Percentiles rank a stretch among this genome's conserved stretches.
phyloP scores from a whole-genome alignment of 129 eudicot species.

The Chrysanthemum makinoi region DNA sequence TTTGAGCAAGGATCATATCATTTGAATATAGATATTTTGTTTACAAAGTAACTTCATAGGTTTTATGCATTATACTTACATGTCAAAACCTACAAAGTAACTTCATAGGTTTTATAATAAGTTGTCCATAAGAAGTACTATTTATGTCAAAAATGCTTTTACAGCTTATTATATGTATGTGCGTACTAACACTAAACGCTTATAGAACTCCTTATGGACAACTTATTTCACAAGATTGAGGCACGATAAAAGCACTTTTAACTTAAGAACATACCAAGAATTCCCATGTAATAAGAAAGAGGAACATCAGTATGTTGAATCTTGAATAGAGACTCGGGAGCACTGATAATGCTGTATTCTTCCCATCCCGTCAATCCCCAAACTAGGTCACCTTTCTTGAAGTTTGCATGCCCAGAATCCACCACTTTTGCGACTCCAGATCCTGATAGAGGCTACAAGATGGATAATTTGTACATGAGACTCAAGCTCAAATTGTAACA shows the following conservation, averaged over 20 bases:
- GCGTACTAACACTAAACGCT: neutral
- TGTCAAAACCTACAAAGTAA: too few relatives aligned
- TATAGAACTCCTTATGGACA: too few relatives aligned
- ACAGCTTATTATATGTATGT: too few relatives aligned
- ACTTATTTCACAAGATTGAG: too few relatives aligned
- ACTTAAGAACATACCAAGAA: constrained; percentile 52
- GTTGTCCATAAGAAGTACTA: too few relatives aligned
- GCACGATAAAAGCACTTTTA: neutral
- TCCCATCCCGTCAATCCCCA: constrained; percentile 76
- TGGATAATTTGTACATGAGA: constrained; percentile 2
- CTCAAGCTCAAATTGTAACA: constrained; percentile 2
- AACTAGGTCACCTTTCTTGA: constrained; percentile 57
- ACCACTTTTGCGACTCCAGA: constrained; percentile 61
- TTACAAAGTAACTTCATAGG: too few relatives aligned
- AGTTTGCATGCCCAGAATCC: constrained; percentile 61
- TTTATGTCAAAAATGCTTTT: too few relatives aligned
- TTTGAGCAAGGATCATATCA: too few relatives aligned
- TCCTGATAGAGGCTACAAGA: constrained; percentile 48
- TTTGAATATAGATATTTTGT: too few relatives aligned
- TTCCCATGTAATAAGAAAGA: constrained; percentile 75
- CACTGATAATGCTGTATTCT: constrained; percentile 54
- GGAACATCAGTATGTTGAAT: constrained; percentile 62
- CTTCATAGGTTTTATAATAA: too few relatives aligned
- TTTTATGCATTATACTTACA: too few relatives aligned
- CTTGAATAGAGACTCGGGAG: constrained; percentile 36